Conservation (phyloP, 2,329 filamentous ascomycete species). For the Fusarium globosum region DNA sequence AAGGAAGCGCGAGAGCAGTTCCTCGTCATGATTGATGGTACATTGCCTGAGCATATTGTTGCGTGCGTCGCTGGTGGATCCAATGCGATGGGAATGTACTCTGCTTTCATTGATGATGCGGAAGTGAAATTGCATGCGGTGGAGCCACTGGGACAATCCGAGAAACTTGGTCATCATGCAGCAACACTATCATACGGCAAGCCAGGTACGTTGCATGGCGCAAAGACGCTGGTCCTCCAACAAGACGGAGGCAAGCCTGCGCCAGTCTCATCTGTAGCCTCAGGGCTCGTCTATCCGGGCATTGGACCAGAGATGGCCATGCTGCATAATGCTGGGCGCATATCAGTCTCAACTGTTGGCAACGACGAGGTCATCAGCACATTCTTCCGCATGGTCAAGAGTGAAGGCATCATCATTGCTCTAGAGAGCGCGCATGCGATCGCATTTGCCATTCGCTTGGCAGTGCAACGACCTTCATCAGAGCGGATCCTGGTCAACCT, state of each 20-base stretch:
- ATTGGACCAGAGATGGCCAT: slow-evolving; percentile 9
- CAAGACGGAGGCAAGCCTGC: background rate
- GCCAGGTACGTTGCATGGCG: slow-evolving; percentile 4
- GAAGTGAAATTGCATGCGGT: background rate
- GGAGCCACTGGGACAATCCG: slow-evolving; percentile 1
- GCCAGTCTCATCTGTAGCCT: slow-evolving; percentile 1
- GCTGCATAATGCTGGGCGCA: background rate
- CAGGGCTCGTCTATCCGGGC: background rate
- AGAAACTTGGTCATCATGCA: background rate
- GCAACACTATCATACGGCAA: slow-evolving; percentile 4
- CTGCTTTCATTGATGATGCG: background rate
- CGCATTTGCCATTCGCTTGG: background rate
- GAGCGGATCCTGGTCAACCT: background rate
- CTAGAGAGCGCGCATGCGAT: slow-evolving; percentile 10
- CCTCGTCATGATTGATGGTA: background rate
- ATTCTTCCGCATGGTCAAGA: slow-evolving; percentile 3
- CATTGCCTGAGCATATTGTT: background rate
- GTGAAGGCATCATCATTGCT: slow-evolving; percentile 3
- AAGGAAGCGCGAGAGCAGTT: slow-evolving; percentile 8
- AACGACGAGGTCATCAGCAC: background rate
- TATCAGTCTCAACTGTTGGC: background rate
- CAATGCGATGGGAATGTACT: slow-evolving; percentile 7
- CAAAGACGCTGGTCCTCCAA: slow-evolving; percentile 11
- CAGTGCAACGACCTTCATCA: background rate
- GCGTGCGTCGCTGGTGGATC: slow-evolving; percentile 18